Evolutionary conservation across 371 early-diverging fungal species (phyloP).

Genomic region (Mycotypha africana): DNA sequence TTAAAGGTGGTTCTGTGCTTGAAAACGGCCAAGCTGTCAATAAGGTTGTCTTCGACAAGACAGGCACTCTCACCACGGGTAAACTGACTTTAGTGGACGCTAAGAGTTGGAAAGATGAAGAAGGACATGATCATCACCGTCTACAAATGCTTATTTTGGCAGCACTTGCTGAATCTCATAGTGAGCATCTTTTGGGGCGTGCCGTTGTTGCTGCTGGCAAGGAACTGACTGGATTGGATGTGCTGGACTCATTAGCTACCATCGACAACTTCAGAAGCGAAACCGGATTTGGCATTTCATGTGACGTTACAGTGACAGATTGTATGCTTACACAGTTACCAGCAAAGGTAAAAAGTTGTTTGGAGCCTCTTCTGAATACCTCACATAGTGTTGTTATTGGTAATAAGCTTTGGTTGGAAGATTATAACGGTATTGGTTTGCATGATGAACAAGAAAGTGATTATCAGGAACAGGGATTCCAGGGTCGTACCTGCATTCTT

Average conservation of each 20-base stretch:
- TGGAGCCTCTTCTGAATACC: background rate
- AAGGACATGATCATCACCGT: conserved; percentile 1
- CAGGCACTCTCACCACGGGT: conserved; percentile 91
- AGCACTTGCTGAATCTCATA: conserved; percentile 74
- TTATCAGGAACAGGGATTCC: conserved; percentile 27
- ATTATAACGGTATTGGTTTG: conserved; percentile 27
- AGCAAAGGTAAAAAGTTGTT: background rate
- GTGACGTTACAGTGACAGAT: conserved; percentile 32
- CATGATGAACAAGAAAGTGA: conserved; percentile 20
- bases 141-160: conserved; percentile 22
- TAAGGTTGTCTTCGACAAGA: conserved; percentile 94
- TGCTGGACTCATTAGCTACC: conserved; percentile 23
- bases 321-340: background rate
- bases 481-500: conserved; percentile 80
- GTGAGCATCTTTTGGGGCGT: conserved; percentile 88
- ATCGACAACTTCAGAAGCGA: conserved; percentile 61
- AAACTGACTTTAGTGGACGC: conserved; percentile 68
- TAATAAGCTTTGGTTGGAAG: conserved; percentile 59
- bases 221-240: conserved; percentile 5
- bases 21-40: conserved; percentile 79
- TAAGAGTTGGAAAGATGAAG: conserved; percentile 13
- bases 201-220: conserved; percentile 66
- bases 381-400: conserved; percentile 64
- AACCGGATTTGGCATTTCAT: conserved; percentile 75
- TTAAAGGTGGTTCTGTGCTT: conserved; percentile 81